Evolutionary conservation across 2,329 filamentous ascomycete genomes (phyloP).

Genomic region (Phaeophleospora eucalypticola): DNA sequence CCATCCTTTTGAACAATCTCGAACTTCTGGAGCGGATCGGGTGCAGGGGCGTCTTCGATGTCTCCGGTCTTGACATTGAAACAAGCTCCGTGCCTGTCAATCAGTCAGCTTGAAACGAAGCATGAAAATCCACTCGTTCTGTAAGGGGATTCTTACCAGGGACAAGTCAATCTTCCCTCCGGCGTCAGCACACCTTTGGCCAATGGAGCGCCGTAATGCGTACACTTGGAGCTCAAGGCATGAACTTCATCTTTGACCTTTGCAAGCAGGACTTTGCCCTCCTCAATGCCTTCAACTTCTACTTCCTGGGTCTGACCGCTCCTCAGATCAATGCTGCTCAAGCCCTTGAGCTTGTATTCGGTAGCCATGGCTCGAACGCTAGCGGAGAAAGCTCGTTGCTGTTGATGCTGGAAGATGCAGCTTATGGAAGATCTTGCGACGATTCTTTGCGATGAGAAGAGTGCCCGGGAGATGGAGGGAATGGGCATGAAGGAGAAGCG

Average conservation of each 20-base stretch:
- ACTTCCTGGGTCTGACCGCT: slow-evolving; percentile 81
- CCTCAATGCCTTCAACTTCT: slow-evolving; percentile 84
- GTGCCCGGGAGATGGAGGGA: too few relatives aligned
- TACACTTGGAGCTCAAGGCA: slow-evolving; percentile 78
- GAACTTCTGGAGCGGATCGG: slow-evolving; percentile 81
- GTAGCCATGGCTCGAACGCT: slow-evolving; percentile 39
- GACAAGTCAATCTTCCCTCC: slow-evolving; percentile 81
- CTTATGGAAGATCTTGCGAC: too few relatives aligned
- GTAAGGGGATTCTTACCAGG: slow-evolving; percentile 32
- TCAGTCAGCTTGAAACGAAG: neutral
- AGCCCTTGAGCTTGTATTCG: slow-evolving; percentile 64
- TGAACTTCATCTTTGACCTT: slow-evolving; percentile 73
- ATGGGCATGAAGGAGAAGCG: too few relatives aligned
- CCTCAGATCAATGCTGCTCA: slow-evolving; percentile 69
- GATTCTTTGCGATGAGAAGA: too few relatives aligned
- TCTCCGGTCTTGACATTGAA: slow-evolving; percentile 88
- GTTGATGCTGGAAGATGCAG: too few relatives aligned
- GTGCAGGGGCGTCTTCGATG: slow-evolving; percentile 88
- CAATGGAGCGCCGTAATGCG: slow-evolving; percentile 87
- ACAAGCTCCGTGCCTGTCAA: slow-evolving; percentile 86
- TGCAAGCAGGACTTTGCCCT: slow-evolving; percentile 79
- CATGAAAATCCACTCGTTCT: neutral
- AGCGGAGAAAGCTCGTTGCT: slow-evolving; percentile 17
- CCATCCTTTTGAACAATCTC: slow-evolving; percentile 76
- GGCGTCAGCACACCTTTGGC: slow-evolving; percentile 78